Base-by-base conservation (phyloP, 1,284 basidiomycete genomes). In the Melampsora americana region DNA sequence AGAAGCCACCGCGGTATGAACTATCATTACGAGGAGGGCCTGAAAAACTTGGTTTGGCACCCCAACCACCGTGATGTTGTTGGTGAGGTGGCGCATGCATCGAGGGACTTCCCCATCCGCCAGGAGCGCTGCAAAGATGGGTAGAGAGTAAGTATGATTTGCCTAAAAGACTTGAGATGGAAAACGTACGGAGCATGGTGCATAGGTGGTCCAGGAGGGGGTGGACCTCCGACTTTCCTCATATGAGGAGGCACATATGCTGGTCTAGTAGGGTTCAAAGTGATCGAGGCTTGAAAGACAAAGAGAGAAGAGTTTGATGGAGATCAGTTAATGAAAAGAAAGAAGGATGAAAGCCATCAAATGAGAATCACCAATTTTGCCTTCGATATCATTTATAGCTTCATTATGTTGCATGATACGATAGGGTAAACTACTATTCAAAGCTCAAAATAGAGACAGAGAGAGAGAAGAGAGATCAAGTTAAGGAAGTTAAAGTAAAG, bases 201-300 rank as follows among this genome's bases (percentile, higher is more conserved):
- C 2, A 44, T 46, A 44, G 71, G 64, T 18, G 65, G 53, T 7
- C 60, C 66, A 62, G 78, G 70, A 12, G 66, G 46, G 7, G 62
- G 30, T 12, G 72, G 5, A 6, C 48, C n/a, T n/a, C 71, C 77
- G 18, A 68, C 66, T 76, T 78, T 80, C 74, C 80, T 78, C 65
- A 80, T 76, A 76, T 80, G 80, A 48, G 80, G 80, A 35, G 80
- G 80, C 26, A 80, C 79, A 62, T 80, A 80, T 32, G 79, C 72
- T 20, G 80, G 71, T 42, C 78, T 75, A 14, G 74, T 80, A 74
- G 84, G 87, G 84, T 89, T 89, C 84, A 92, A 86, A 82, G 88
- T 87, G 82, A 91, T 88, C 86, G 89, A 87, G 82, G 86, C 87
- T 76, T 23, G 86, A 80, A 18, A 77, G n/a, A 78, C 50, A 77